Evolutionary conservation across 768 basidiomycete species (phyloP).

Genomic region (Boletus eberwhitei): DNA sequence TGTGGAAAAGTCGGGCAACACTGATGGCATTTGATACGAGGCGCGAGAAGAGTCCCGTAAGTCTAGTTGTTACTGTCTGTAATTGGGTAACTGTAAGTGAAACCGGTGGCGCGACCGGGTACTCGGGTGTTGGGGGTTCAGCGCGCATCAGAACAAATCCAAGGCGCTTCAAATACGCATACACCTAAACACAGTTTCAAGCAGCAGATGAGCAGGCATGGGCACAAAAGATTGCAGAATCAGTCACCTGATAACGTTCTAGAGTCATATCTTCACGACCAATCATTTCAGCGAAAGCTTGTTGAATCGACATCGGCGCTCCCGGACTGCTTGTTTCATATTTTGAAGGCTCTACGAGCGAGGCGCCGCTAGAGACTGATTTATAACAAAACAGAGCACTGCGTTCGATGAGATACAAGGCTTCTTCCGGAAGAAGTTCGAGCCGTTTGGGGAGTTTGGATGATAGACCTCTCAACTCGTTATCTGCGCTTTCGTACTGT

Average conservation of each 20-base stretch:
- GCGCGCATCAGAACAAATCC: slow-evolving; percentile 89
- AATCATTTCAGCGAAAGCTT: slow-evolving; percentile 84
- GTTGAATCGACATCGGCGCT: slow-evolving; percentile 85
- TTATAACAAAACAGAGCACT: slow-evolving; percentile 87
- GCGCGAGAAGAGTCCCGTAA: slow-evolving; percentile 13
- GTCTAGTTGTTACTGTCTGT: neutral
- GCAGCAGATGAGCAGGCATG: neutral
- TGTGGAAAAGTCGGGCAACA: slow-evolving; percentile 1
- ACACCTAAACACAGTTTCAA: slow-evolving; percentile 59
- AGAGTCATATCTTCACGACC: slow-evolving; percentile 72
- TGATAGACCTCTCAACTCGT: neutral
- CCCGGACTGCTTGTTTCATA: slow-evolving; percentile 47
- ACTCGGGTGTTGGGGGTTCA: slow-evolving; percentile 51
- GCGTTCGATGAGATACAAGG: slow-evolving; percentile 88
- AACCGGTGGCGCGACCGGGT: slow-evolving; percentile 45
- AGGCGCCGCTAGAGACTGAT: slow-evolving; percentile 33
- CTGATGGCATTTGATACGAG: slow-evolving; percentile 4
- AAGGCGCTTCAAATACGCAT: slow-evolving; percentile 85
- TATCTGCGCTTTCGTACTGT: slow-evolving; percentile 29
- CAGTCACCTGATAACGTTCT: slow-evolving; percentile 80
- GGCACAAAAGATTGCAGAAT: slow-evolving; percentile 6
- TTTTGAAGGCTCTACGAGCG: slow-evolving; percentile 7
- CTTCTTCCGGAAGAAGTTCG: slow-evolving; percentile 93
- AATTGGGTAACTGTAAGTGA: slow-evolving; percentile 6
- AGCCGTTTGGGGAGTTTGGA: slow-evolving; percentile 58